Conservation (phyloP, 2,329 filamentous ascomycete species). For the Cladophialophora yegresii region DNA sequence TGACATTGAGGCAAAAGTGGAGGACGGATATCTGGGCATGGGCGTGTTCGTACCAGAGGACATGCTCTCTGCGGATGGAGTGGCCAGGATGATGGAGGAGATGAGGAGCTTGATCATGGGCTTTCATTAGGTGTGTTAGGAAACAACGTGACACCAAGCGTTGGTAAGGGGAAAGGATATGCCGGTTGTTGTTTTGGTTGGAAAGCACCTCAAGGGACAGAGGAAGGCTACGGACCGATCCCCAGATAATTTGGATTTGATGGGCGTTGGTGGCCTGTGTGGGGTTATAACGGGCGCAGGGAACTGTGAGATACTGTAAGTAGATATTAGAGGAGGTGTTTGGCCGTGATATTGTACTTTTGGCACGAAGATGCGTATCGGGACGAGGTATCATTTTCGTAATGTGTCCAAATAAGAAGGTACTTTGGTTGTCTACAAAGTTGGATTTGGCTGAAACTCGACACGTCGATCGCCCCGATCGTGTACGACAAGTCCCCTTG, state of each 20-base stretch:
- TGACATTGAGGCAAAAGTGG: slow-evolving; percentile 58
- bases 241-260: neutral
- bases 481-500: neutral
- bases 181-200: neutral
- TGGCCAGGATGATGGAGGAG: slow-evolving; percentile 15
- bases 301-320: too few species aligned
- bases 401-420: too few species aligned
- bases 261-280: neutral
- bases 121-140: too few species aligned
- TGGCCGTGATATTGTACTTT: too few species aligned
- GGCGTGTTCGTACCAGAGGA: slow-evolving; percentile 55
- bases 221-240: neutral
- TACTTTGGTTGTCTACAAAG: too few species aligned
- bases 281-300: neutral
- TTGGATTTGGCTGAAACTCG: neutral
- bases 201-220: neutral
- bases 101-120: slow-evolving; percentile 20
- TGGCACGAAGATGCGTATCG: too few species aligned
- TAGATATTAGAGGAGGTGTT: too few species aligned
- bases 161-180: neutral
- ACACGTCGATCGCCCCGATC: neutral
- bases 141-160: too few species aligned
- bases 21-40: slow-evolving; percentile 52
- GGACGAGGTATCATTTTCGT: too few species aligned
- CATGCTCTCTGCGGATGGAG: slow-evolving; percentile 45